Conservation (phyloP, 2,329 filamentous ascomycete species). For the Fusarium protoensiforme region DNA sequence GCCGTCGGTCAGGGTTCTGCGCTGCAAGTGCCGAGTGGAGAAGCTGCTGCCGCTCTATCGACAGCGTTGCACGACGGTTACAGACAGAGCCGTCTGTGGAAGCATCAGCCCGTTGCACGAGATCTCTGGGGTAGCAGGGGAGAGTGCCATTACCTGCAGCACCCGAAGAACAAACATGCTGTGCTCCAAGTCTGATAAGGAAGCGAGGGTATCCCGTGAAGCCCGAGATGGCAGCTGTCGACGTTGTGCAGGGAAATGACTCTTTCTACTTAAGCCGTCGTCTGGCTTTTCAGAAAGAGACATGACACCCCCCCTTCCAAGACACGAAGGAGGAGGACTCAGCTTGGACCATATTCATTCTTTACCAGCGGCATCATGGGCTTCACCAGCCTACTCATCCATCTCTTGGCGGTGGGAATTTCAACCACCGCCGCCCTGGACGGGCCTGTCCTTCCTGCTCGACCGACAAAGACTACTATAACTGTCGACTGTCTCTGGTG, state of each 20-base stretch:
- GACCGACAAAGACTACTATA: slow-evolving; percentile 12
- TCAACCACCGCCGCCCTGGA: slow-evolving; percentile 4
- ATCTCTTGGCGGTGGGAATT: slow-evolving; percentile 20
- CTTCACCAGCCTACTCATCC: slow-evolving; percentile 20
- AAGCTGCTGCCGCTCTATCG: neutral
- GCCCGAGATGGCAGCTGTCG: slow-evolving; percentile 9
- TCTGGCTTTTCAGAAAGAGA: neutral
- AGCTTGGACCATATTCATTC: slow-evolving; percentile 26
- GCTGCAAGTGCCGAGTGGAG: slow-evolving; percentile 26
- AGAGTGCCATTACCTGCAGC: slow-evolving; percentile 8
- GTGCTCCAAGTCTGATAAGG: slow-evolving; percentile 28
- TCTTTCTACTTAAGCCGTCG: slow-evolving; percentile 28
- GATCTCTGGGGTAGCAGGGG: slow-evolving; percentile 9
- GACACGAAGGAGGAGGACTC: slow-evolving; percentile 9
- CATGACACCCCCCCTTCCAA: slow-evolving; percentile 6
- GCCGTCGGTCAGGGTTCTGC: slow-evolving; percentile 7
- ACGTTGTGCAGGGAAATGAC: slow-evolving; percentile 17
- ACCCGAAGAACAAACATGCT: slow-evolving; percentile 29
- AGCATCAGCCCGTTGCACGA: slow-evolving; percentile 11
- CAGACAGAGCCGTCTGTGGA: slow-evolving; percentile 24
- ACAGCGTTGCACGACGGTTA: slow-evolving; percentile 27
- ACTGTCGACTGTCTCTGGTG: slow-evolving; percentile 34
- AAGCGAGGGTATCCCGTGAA: slow-evolving; percentile 8
- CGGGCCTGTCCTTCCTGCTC: neutral
- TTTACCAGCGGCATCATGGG: slow-evolving; percentile 32